A percentile compares a stretch with the other conserved stretches of the same genome.
Conservation (phyloP, 306 rosid genomes). For the Gynostemma pentaphyllum region DNA sequence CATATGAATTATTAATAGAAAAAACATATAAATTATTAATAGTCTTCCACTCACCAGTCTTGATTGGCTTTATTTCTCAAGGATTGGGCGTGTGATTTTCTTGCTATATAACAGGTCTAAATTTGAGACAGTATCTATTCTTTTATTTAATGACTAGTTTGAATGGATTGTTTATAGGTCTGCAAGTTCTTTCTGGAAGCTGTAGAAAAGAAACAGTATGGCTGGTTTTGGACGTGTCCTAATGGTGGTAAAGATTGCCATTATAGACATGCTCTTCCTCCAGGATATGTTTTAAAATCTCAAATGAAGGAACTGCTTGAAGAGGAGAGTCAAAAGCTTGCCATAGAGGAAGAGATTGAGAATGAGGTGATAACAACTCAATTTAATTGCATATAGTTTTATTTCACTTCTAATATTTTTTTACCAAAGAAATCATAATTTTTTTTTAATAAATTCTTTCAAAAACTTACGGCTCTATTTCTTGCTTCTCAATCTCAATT, state of each 20-base stretch:
- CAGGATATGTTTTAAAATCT: conserved; percentile 86
- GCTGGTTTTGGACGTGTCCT: conserved; percentile 94
- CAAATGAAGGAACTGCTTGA: conserved; percentile 95
- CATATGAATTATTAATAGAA: background rate
- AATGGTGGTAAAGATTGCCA: conserved; percentile 89
- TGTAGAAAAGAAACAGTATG: conserved; percentile 94
- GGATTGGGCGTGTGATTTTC: background rate
- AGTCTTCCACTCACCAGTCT: background rate
- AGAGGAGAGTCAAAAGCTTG: conserved; percentile 54
- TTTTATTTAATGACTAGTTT: background rate
- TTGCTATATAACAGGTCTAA: background rate
- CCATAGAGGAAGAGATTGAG: conserved; percentile 90
- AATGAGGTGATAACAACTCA: conserved; percentile 43
- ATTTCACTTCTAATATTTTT: background rate
- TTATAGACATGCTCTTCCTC: conserved; percentile 95
- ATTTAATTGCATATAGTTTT: background rate
- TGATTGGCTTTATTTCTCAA: background rate
- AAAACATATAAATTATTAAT: no score
- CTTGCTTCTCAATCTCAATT: background rate
- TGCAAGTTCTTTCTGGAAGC: conserved; percentile 57
- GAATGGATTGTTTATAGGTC: conserved; percentile 18
- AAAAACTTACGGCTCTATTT: background rate
- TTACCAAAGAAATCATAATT: no score
- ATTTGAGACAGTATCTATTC: background rate
- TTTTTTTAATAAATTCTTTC: background rate